A percentile compares a stretch with the other conserved stretches of the same genome.
Conservation (phyloP, 2,329 filamentous ascomycete species). For the Alternaria sp. region DNA sequence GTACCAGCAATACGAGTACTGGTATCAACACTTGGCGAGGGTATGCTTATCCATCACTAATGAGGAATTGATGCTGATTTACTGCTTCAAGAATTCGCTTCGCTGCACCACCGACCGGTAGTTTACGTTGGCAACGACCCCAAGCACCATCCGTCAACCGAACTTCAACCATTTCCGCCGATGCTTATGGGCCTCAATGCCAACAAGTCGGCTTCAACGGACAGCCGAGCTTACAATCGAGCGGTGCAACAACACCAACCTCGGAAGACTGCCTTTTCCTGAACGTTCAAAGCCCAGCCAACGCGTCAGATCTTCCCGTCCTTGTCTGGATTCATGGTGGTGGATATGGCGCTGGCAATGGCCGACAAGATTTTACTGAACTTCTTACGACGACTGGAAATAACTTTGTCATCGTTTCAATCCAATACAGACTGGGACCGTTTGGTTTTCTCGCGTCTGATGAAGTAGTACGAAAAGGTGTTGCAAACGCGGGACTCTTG, state of each 20-base stretch:
- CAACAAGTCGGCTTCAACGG: conserved; percentile 6
- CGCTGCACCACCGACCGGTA: conserved; percentile 29
- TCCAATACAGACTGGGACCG: conserved; percentile 61
- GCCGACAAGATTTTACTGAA: conserved; percentile 47
- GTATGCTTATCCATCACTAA: conserved; percentile 3
- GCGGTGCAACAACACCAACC: background rate
- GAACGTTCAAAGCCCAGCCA: conserved; percentile 45
- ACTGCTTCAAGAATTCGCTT: conserved; percentile 28
- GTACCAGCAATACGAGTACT: conserved; percentile 24
- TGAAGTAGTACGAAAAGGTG: conserved; percentile 50
- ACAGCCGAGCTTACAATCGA: background rate
- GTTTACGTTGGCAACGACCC: conserved; percentile 30
- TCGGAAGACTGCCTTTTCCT: conserved; percentile 51
- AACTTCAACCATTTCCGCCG: conserved; percentile 10
- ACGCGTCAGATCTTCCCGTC: conserved; percentile 40
- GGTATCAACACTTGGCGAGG: conserved; percentile 35
- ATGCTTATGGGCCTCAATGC: conserved; percentile 13
- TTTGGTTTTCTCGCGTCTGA: conserved; percentile 56
- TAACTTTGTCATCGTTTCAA: conserved; percentile 58
- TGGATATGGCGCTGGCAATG: conserved; percentile 52
- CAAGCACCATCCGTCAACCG: conserved; percentile 19
- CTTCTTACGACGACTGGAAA: conserved; percentile 59
- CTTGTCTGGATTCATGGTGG: conserved; percentile 40
- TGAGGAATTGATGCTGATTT: background rate
- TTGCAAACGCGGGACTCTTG: conserved; percentile 52